These are phyloP conservation scores for Xylariaceae sp. DNA, from an alignment of 2,329 filamentous ascomycete species.

Conservation along the genomic window DNA sequence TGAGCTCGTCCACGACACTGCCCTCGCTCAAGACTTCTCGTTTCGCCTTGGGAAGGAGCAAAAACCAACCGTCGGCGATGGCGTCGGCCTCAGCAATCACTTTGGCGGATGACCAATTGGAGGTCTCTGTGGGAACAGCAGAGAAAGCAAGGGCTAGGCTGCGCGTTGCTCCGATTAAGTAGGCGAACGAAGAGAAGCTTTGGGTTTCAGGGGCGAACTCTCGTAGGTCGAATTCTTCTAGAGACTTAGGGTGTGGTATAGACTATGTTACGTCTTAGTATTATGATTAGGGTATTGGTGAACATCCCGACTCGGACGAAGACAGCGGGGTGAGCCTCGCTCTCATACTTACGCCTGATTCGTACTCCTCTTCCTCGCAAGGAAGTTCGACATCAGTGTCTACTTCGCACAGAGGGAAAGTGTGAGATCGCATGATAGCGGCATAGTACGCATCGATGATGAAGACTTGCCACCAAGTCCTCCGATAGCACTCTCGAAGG, in stretches of 20 bases:
- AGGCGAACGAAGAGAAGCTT: constrained; percentile 18
- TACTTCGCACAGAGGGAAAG: constrained; percentile 15
- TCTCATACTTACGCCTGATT: constrained; percentile 17
- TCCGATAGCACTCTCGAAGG: constrained; percentile 14
- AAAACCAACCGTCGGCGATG: constrained; percentile 18
- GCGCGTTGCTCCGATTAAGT: constrained; percentile 19
- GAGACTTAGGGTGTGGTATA: constrained; percentile 17
- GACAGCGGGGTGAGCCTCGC: neutral
- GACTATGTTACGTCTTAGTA: constrained; percentile 9
- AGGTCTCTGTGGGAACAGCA: constrained; percentile 12
- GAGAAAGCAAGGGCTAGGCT: constrained; percentile 17
- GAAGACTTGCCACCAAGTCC: constrained; percentile 18
- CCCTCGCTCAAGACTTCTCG: constrained; percentile 15
- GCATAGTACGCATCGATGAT: constrained; percentile 19
- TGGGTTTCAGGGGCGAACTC: constrained; percentile 16
- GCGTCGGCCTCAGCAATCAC: constrained; percentile 19
- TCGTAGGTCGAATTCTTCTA: constrained; percentile 17
- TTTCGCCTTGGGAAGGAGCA: constrained; percentile 16
- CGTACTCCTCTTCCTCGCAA: constrained; percentile 20
- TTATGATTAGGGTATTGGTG: too few relatives aligned
- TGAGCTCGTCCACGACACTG: constrained; percentile 18
- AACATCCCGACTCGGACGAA: neutral
- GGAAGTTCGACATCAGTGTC: constrained; percentile 15
- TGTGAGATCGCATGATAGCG: constrained; percentile 14
- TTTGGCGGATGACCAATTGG: constrained; percentile 15